A percentile compares a stretch with the other conserved stretches of the same genome.
Conservation (phyloP, 140 eudicot species). For the Cichorium intybus region DNA sequence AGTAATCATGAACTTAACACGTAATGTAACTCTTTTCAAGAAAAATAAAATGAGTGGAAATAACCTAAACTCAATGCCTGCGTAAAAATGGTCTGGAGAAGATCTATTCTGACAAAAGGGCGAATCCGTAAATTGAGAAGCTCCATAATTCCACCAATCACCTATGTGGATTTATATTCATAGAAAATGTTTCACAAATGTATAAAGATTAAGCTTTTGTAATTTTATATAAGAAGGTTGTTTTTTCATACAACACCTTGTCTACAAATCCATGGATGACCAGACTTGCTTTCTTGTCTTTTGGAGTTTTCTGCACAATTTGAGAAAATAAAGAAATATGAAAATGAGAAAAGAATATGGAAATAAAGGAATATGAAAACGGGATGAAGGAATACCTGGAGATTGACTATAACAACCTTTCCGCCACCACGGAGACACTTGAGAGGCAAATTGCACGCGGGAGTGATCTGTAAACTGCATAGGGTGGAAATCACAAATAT, state of each 20-base stretch:
- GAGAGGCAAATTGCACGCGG: slow-evolving; percentile 88
- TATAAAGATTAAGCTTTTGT: neutral
- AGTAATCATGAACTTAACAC: neutral
- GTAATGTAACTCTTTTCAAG: neutral
- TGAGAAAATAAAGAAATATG: slow-evolving; percentile 1
- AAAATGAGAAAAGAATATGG: neutral
- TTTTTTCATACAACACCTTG: slow-evolving; percentile 47
- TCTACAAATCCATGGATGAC: slow-evolving; percentile 91
- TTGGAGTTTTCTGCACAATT: slow-evolving; percentile 80
- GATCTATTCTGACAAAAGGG: slow-evolving; percentile 86
- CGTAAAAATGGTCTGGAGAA: slow-evolving; percentile 65
- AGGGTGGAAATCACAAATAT: slow-evolving; percentile 23
- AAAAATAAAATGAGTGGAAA: slow-evolving; percentile 11
- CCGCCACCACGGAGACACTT: slow-evolving; percentile 76
- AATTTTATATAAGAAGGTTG: neutral
- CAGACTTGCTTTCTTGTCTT: slow-evolving; percentile 92
- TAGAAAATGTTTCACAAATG: neutral
- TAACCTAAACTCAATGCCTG: slow-evolving; percentile 76
- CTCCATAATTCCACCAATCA: slow-evolving; percentile 81
- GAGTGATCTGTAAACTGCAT: slow-evolving; percentile 84
- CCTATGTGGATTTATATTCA: slow-evolving; percentile 40
- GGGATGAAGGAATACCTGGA: slow-evolving; percentile 55
- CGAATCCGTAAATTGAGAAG: slow-evolving; percentile 58
- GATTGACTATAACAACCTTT: slow-evolving; percentile 79
- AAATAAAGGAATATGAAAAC: neutral